Conservation (phyloP, 1,284 basidiomycete species). For the Somion occarium region DNA sequence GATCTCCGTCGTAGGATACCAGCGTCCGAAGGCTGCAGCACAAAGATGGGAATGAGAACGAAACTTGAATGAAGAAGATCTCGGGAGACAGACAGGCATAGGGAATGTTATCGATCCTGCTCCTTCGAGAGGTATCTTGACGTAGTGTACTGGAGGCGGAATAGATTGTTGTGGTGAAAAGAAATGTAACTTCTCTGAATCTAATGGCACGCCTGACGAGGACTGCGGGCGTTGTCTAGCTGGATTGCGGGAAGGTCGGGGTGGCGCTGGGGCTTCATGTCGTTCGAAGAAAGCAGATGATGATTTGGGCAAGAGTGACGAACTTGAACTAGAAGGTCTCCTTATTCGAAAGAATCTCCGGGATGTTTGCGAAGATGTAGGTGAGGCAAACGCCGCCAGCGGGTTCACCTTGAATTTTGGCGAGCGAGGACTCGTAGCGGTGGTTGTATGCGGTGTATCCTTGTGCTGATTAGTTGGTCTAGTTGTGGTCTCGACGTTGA, state of each 20-base stretch:
- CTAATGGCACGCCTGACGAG: slow-evolving; percentile 11
- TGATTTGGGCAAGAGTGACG: slow-evolving; percentile 5
- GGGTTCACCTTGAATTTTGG: not conserved
- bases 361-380: slow-evolving; percentile 5
- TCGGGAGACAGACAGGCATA: not conserved
- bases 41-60: not conserved
- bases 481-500: not conserved
- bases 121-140: not conserved
- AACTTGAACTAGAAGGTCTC: slow-evolving; percentile 20
- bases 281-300: slow-evolving; percentile 2
- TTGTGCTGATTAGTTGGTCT: no score
- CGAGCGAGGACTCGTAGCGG: not conserved
- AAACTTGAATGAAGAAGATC: not conserved
- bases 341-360: slow-evolving; percentile 20
- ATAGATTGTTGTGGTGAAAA: not conserved
- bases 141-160: not conserved
- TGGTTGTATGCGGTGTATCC: not conserved
- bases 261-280: slow-evolving; percentile 9
- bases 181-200: not conserved
- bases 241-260: slow-evolving; percentile 19
- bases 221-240: slow-evolving; percentile 16
- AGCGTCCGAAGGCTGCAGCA: not conserved
- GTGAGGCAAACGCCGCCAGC: slow-evolving; percentile 1
- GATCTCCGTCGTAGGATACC: slow-evolving; percentile 2
- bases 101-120: not conserved